These are phyloP conservation scores for Chlorella ohadii DNA, from an alignment of 139 green algal genomes.

Conservation along the genomic window DNA sequence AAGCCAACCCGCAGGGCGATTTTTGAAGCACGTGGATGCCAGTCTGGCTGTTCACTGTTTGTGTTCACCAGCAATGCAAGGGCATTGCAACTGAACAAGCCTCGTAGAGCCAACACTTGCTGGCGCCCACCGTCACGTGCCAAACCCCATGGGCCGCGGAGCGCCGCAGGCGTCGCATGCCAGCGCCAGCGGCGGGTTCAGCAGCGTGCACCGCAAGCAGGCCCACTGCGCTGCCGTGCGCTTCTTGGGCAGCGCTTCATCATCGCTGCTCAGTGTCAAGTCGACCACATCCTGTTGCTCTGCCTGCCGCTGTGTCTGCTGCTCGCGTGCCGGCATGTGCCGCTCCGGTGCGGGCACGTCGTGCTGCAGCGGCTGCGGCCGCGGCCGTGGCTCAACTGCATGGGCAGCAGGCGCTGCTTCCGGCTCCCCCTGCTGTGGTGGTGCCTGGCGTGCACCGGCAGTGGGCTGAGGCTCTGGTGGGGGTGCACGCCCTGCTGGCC, in stretches of 20 bases:
- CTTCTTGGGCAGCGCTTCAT: not conserved
- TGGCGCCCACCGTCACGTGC: not conserved
- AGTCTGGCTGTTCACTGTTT: too few species aligned
- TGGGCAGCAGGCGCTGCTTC: not conserved
- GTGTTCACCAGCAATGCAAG: too few species aligned
- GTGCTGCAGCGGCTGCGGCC: not conserved
- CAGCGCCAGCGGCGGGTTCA: slow-evolving; percentile 20
- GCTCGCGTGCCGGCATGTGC: not conserved
- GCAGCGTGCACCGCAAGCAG: slow-evolving; percentile 14
- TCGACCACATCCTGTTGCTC: slow-evolving; percentile 2
- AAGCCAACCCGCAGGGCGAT: too few species aligned
- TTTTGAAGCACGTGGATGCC: too few species aligned
- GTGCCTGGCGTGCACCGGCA: too few species aligned
- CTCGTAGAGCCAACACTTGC: too few species aligned
- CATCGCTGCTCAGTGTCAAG: slow-evolving; percentile 1
- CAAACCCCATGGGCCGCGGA: not conserved
- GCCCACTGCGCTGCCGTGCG: not conserved
- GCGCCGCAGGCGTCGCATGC: not conserved
- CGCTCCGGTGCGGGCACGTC: not conserved
- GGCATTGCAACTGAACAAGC: too few species aligned
- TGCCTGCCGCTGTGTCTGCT: not conserved
- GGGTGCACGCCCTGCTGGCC: too few species aligned
- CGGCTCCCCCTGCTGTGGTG: not conserved
- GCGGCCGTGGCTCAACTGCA: not conserved
- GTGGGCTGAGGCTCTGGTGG: not conserved